A percentile compares a stretch with the other conserved stretches of the same genome.
phyloP scores from a whole-genome alignment of 495 filamentous ascomycete species.

The Penicillium daleae region DNA sequence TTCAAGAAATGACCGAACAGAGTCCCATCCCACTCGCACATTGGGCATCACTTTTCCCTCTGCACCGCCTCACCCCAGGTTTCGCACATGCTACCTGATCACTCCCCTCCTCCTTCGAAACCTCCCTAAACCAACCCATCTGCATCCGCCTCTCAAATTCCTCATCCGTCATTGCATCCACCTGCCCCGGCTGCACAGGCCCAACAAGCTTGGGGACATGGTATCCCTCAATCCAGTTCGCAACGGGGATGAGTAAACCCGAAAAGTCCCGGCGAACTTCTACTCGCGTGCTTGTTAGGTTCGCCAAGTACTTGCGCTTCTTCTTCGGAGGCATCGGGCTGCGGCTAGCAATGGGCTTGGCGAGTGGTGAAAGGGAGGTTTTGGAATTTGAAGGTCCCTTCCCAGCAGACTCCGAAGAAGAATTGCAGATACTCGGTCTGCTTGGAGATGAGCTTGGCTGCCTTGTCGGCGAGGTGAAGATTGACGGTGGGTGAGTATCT shows the following conservation, averaged over 20 bases:
- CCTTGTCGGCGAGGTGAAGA: neutral
- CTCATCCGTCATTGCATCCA: neutral
- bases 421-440: neutral
- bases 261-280: neutral
- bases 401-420: neutral
- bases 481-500: neutral
- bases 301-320: neutral
- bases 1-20: neutral
- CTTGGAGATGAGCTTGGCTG: neutral
- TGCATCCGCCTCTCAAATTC: slow-evolving; percentile 1
- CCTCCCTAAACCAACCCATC: neutral
- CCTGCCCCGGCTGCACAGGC: neutral
- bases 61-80: neutral
- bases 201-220: neutral
- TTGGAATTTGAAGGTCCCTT: neutral
- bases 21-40: neutral
- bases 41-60: neutral
- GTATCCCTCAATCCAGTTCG: slow-evolving; percentile 14
- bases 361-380: neutral
- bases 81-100: slow-evolving; percentile 1
- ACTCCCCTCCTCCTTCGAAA: neutral
- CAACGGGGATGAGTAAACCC: slow-evolving; percentile 2
- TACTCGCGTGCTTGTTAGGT: neutral
- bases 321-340: neutral
- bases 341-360: neutral